Evolutionary conservation across 1,284 basidiomycete genomes (phyloP).

Genomic region (Cryptococcus floricola): DNA sequence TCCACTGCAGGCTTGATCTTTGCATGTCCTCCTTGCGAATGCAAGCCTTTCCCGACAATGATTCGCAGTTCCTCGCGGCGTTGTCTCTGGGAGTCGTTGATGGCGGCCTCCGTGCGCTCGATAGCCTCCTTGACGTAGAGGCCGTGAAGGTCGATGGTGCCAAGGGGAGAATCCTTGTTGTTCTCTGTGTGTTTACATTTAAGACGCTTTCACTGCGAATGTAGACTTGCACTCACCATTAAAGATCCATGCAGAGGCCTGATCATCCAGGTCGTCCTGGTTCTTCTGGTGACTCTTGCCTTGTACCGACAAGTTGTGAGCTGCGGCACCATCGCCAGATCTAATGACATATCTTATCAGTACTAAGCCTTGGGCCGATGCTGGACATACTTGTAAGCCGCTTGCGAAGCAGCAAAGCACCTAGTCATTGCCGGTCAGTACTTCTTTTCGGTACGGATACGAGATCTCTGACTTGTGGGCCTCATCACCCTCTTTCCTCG

Average conservation of each 20-base stretch:
- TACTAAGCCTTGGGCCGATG: conserved; percentile 63
- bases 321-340: conserved; percentile 67
- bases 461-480: conserved; percentile 36
- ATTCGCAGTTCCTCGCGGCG: conserved; percentile 70
- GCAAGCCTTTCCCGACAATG: conserved; percentile 88
- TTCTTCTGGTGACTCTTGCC: conserved; percentile 75
- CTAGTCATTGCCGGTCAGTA: conserved; percentile 7
- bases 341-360: conserved; percentile 12
- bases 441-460: not conserved
- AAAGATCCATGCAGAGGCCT: conserved; percentile 90
- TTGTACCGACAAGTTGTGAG: conserved; percentile 77
- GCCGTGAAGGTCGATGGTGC: conserved; percentile 84
- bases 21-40: conserved; percentile 71
- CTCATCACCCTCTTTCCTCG: conserved; percentile 63
- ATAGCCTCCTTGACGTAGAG: conserved; percentile 93
- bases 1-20: conserved; percentile 94
- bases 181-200: conserved; percentile 58
- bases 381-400: conserved; percentile 49
- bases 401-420: conserved; percentile 43
- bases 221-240: conserved; percentile 53
- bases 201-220: not conserved
- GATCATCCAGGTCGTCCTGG: conserved; percentile 75
- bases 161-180: conserved; percentile 68
- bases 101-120: conserved; percentile 62
- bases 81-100: conserved; percentile 62